Base-by-base conservation (phyloP, 2,329 filamentous ascomycete genomes). In the Colletotrichum neosansevieriae region DNA sequence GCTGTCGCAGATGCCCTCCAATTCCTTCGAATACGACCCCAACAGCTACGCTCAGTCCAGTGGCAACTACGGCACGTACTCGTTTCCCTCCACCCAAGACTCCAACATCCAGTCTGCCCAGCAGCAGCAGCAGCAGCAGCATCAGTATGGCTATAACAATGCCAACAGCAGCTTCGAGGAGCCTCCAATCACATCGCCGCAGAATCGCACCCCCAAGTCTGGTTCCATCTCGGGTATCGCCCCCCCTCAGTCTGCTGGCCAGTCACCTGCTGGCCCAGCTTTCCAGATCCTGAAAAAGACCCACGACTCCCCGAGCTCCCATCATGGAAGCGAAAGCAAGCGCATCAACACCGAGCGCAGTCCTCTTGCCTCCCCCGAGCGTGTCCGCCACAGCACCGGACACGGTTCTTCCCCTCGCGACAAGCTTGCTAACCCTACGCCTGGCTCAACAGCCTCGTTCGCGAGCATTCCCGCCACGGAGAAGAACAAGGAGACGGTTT, bases 401-500 rank as follows among this genome's bases (percentile, higher is more conserved):
- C 77, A 81, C 38, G 78, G 79, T 42, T 76, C 76, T 34, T 78
- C 77, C 6, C 65, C 72, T 11, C 67, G 56, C 21, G 70, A 71
- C 29, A 71, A 69, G 45, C 51, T 58, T 34, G 68, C 58, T 12
- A 69, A 72, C 34, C 67, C 69, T 17, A 71, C 63, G 21, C 72
- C 59, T 21, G 71, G 71, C 67, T 71, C 71, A 6, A 66, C 62
- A 13, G 71, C 50, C 21, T 72, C 69, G 32, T 70, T 69, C 36
- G 62, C 63, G 29, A 65, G 63, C 58, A 10, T 63, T n/a, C 42
- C 70, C 53, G 70, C 74, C 32, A 69, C 70, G 51, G 71, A 75
- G 9, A 74, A 79, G 51, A 77, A 80, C 60, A 88, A 84, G 72
- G 91, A 93, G 78, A 91, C 90, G 57, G 91, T 96, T 34, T 85